Evolutionary conservation across 2,329 filamentous ascomycete genomes (phyloP), one percentile per base, ranked within the genome.

Genomic region (Piedraia hortae): DNA sequence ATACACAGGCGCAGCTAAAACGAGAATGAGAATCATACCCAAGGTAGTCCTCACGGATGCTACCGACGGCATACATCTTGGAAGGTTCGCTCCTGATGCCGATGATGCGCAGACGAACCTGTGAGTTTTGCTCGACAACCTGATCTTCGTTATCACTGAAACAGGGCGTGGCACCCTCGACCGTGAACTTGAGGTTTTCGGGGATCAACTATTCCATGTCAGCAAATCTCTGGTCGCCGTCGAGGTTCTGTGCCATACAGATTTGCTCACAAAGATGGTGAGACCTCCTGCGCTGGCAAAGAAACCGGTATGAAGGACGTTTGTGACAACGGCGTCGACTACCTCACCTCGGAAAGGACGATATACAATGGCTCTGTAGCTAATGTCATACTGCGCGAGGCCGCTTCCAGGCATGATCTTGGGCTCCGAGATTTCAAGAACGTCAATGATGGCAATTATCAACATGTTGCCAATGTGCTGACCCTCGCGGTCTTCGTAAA

Each of bases 331-430:
- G 18, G 78, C 82, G 56, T 97, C 85, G 38, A 93, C 85, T 46
- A 85, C 89, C 58, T 97, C 85, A 40, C 85, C 82, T 49, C 85
- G 82, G 56, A 93, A 97, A 6, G 85, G 85, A 39, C 82, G 65
- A 82, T 82, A 97, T 26, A 97, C 77, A 28, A 97, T 82, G 23
- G 85, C 85, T 28, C 80, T 74, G 45, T 91, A 97, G 37, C 73
- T 67, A 21, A 97, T 78, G 1, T 74, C 89, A 43, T 91, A 97
- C 47, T 91, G 77, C 10, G 85, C 82, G 34, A 88, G 59, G 6
- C 80, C 85, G 29, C 72, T 89, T 5, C 82, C 75, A 3, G 85
- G 82, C 25, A 91, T 61, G 29, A 97, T 82, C 35, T 77, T 70
- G 7, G 42, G 41, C 41, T 90, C 78, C 9, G 77, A 88, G 38